Evolutionary conservation across 2,329 filamentous ascomycete genomes (phyloP).

Genomic region (Monosporascus sp.): DNA sequence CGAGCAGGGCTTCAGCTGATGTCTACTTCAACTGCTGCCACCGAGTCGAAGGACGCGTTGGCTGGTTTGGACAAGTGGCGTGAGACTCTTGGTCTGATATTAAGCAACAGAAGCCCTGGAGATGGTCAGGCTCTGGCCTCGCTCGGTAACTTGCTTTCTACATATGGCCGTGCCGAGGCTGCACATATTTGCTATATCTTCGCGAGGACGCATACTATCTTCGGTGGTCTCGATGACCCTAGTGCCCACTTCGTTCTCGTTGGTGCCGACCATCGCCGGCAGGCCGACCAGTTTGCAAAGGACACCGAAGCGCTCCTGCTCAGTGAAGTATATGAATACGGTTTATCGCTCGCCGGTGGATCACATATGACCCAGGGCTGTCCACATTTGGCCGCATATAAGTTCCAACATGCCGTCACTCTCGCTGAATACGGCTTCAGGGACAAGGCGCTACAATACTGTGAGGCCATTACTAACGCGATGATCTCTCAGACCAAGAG

Average conservation of each 20-base stretch:
- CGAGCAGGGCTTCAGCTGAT: slow-evolving; percentile 89
- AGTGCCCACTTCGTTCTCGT: slow-evolving; percentile 75
- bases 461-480: slow-evolving; percentile 71
- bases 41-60: slow-evolving; percentile 63
- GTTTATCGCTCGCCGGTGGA: slow-evolving; percentile 62
- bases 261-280: slow-evolving; percentile 72
- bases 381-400: slow-evolving; percentile 85
- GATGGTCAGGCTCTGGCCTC: slow-evolving; percentile 74
- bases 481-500: slow-evolving; percentile 76
- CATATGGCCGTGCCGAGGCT: slow-evolving; percentile 85
- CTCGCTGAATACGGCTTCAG: slow-evolving; percentile 80
- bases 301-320: slow-evolving; percentile 85
- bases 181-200: slow-evolving; percentile 94
- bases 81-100: slow-evolving; percentile 77
- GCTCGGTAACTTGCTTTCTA: slow-evolving; percentile 73
- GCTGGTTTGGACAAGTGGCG: slow-evolving; percentile 91
- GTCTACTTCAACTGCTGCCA: slow-evolving; percentile 60
- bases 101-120: slow-evolving; percentile 80
- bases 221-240: slow-evolving; percentile 79
- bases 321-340: slow-evolving; percentile 95
- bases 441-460: slow-evolving; percentile 84
- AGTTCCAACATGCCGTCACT: slow-evolving; percentile 78
- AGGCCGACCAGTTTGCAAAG: slow-evolving; percentile 65
- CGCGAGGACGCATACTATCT: slow-evolving; percentile 62
- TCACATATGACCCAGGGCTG: slow-evolving; percentile 51